phyloP scores from a whole-genome alignment of 352 stramenopile genomes.

The Phytophthora europaea region DNA sequence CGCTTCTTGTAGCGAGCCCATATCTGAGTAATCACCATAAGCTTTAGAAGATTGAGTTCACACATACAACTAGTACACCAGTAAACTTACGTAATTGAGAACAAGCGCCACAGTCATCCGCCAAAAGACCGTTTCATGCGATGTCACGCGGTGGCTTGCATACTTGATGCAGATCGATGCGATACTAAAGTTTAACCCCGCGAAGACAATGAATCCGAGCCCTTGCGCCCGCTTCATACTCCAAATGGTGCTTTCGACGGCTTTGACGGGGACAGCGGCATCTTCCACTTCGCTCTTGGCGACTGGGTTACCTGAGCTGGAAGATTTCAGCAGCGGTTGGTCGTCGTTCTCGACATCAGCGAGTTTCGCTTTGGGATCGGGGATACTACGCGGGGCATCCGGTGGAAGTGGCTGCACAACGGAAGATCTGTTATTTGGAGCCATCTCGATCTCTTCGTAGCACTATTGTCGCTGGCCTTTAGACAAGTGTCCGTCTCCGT shows the following conservation, averaged over 20 bases:
- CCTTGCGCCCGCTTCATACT: conserved; percentile 41
- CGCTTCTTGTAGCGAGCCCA: conserved; percentile 50
- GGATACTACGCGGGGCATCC: conserved; percentile 14
- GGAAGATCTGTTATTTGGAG: conserved; percentile 10
- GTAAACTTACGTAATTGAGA: conserved; percentile 57
- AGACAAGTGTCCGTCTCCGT: background rate
- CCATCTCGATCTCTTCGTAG: conserved; percentile 11
- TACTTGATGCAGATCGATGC: conserved; percentile 77
- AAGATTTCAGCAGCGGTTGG: conserved; percentile 26
- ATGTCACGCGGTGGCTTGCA: conserved; percentile 57
- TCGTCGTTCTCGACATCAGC: conserved; percentile 28
- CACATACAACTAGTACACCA: background rate
- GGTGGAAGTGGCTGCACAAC: conserved; percentile 24
- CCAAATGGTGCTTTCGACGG: background rate
- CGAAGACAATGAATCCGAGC: conserved; percentile 59
- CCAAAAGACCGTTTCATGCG: conserved; percentile 74
- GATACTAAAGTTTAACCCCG: conserved; percentile 72
- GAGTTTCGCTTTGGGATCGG: conserved; percentile 24
- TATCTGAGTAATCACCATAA: conserved; percentile 25
- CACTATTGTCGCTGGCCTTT: too few species aligned
- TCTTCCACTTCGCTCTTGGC: conserved; percentile 27
- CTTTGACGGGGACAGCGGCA: conserved; percentile 1
- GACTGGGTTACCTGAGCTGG: conserved; percentile 9
- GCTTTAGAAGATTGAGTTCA: background rate
- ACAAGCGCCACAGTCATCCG: conserved; percentile 56